Percentiles rank a stretch among this genome's conserved stretches.
Evolutionary conservation across 2,329 filamentous ascomycete genomes (phyloP).

Genomic region (Cladosporium sp.): DNA sequence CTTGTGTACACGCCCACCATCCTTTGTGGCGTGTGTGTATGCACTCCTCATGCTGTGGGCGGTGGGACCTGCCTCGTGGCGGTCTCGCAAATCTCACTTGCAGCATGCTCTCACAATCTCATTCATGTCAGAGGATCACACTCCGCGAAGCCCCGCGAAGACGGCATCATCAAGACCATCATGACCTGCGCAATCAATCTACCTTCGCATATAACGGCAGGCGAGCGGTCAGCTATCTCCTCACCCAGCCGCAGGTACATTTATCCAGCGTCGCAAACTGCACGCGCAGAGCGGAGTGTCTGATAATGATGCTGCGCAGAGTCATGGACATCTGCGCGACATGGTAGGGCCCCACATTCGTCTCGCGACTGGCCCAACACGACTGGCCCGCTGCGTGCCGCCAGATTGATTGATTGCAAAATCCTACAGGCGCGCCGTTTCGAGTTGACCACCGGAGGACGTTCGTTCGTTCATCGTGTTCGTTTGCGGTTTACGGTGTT

Average conservation of each 20-base stretch:
- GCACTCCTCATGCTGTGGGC: neutral
- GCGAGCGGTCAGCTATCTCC: neutral
- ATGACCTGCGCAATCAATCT: neutral
- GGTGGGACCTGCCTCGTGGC: neutral
- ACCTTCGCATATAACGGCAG: neutral
- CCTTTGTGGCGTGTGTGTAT: neutral
- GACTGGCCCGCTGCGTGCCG: neutral
- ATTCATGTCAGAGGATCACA: neutral
- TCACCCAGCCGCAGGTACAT: neutral
- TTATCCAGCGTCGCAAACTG: neutral
- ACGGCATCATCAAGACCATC: neutral
- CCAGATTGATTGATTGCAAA: neutral
- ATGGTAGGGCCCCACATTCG: neutral
- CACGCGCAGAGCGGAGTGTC: neutral
- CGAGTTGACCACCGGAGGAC: neutral
- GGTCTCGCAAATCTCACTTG: neutral
- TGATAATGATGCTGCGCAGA: neutral
- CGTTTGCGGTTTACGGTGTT: neutral
- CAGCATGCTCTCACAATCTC: neutral
- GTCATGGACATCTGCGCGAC: slow-evolving; percentile 2
- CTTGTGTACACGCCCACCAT: neutral
- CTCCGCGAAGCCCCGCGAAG: too few relatives aligned
- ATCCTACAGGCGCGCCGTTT: slow-evolving; percentile 3
- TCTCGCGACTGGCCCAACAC: neutral
- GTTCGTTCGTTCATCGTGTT: neutral